Conservation (phyloP, 768 basidiomycete genomes). For the Collybia sordida region DNA sequence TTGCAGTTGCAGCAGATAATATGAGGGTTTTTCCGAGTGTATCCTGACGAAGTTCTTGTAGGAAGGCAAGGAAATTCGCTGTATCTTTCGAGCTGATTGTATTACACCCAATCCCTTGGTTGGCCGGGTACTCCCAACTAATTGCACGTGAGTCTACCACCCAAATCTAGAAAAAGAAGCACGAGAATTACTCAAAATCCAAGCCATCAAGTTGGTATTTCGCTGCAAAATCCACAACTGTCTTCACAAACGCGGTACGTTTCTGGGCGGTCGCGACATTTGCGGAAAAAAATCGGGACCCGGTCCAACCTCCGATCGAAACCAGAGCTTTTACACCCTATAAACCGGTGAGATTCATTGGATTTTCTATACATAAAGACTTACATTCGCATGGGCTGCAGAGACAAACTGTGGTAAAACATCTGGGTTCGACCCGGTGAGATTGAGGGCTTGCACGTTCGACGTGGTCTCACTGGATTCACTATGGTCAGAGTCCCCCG, state of each 20-base stretch:
- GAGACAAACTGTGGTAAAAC: constrained; percentile 58
- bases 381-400: constrained; percentile 29
- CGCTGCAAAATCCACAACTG: constrained; percentile 48
- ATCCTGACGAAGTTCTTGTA: constrained; percentile 65
- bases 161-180: neutral
- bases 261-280: constrained; percentile 58
- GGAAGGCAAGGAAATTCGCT: constrained; percentile 76
- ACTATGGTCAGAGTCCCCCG: too few species aligned
- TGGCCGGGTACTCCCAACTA: constrained; percentile 88
- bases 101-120: constrained; percentile 75
- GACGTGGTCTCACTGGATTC: constrained; percentile 34
- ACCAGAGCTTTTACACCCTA: constrained; percentile 59
- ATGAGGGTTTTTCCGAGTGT: constrained; percentile 55
- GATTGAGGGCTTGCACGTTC: constrained; percentile 31
- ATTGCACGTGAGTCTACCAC: too few species aligned
- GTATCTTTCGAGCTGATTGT: constrained; percentile 58
- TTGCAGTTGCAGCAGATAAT: constrained; percentile 48
- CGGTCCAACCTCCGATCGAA: constrained; percentile 74
- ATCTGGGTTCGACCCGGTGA: constrained; percentile 42
- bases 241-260: constrained; percentile 63
- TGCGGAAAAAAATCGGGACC: constrained; percentile 61
- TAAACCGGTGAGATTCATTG: neutral
- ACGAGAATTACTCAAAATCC: constrained; percentile 44
- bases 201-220: constrained; percentile 61
- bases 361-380: neutral